Evolutionary conservation across 2,329 filamentous ascomycete species (phyloP).

Genomic region (Diaporthe sp.): DNA sequence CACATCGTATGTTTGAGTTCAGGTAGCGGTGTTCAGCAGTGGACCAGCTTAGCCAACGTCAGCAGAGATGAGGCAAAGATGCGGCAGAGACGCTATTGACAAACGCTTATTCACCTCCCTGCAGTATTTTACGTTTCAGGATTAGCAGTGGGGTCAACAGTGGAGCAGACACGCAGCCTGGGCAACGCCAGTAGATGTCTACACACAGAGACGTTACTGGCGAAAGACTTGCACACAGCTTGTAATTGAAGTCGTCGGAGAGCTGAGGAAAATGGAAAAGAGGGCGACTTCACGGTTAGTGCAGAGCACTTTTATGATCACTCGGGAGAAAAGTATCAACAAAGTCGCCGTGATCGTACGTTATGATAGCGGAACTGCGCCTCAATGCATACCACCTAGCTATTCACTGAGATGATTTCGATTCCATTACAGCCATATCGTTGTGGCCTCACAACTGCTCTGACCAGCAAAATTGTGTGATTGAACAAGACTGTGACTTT

Average conservation of each 20-base stretch:
- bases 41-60: neutral
- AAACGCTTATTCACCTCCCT: neutral
- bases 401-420: neutral
- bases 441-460: neutral
- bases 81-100: neutral
- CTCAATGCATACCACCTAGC: neutral
- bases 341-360: neutral
- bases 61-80: neutral
- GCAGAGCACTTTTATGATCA: too few relatives aligned
- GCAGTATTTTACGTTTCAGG: neutral
- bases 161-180: neutral
- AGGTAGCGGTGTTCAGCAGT: neutral
- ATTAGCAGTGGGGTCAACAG: neutral
- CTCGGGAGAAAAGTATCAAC: too few relatives aligned
- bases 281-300: too few relatives aligned
- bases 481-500: neutral
- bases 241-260: too few relatives aligned
- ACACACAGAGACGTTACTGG: neutral
- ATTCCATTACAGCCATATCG: neutral
- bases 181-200: neutral
- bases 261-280: too few relatives aligned
- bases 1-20: neutral
- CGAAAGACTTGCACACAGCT: too few relatives aligned
- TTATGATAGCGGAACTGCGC: neutral
- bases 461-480: neutral